Conservation (phyloP, 2,329 filamentous ascomycete genomes). For the Hortaea werneckii region DNA sequence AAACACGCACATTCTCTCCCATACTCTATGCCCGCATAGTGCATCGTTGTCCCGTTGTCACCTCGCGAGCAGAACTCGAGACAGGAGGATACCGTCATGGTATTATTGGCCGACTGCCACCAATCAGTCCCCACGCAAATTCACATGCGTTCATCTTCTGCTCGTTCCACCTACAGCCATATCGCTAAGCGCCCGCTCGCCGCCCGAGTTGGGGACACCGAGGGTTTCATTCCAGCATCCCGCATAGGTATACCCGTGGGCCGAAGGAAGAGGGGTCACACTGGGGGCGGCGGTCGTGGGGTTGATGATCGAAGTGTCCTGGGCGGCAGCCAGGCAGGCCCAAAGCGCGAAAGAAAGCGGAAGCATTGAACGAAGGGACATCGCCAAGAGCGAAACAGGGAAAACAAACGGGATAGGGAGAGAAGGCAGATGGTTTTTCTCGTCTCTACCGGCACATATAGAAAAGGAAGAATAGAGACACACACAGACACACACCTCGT, state of each 20-base stretch:
- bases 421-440: too few species aligned
- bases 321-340: slow-evolving; percentile 9
- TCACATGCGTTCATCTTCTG: neutral
- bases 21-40: slow-evolving; percentile 48
- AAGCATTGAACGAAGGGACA: slow-evolving; percentile 4
- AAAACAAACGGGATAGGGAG: neutral
- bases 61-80: slow-evolving; percentile 39
- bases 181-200: slow-evolving; percentile 36
- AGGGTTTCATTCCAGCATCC: slow-evolving; percentile 52
- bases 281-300: slow-evolving; percentile 19
- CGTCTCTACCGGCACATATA: too few species aligned
- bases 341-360: slow-evolving; percentile 5
- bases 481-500: too few species aligned
- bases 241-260: slow-evolving; percentile 37
- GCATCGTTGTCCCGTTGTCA: slow-evolving; percentile 21
- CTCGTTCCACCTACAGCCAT: slow-evolving; percentile 7
- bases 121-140: too few species aligned
- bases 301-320: slow-evolving; percentile 16
- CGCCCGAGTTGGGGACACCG: slow-evolving; percentile 26
- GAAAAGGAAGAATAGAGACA: too few species aligned
- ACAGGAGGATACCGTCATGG: slow-evolving; percentile 45
- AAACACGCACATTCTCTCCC: slow-evolving; percentile 3
- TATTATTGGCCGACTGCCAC: slow-evolving; percentile 25
- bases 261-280: slow-evolving; percentile 13
- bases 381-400: slow-evolving; percentile 2